phyloP scores from a whole-genome alignment of 1,284 basidiomycete species.

The Polyporus tsugae region DNA sequence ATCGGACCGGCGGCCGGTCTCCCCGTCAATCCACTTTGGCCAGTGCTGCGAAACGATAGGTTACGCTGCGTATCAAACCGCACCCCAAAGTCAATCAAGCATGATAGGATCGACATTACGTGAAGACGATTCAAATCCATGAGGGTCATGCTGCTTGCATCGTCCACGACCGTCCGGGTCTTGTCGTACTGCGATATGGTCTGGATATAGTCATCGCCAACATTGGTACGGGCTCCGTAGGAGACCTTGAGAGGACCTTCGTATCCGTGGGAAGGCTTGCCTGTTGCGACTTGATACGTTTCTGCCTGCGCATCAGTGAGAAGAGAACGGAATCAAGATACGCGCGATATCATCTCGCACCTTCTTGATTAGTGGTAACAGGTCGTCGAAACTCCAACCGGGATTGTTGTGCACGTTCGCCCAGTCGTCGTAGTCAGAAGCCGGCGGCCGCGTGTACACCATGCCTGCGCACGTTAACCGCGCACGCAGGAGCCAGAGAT shows the following conservation, averaged over 20 bases:
- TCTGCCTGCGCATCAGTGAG: neutral
- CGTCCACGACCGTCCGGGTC: conserved; percentile 24
- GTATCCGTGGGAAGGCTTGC: conserved; percentile 28
- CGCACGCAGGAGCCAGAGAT: neutral
- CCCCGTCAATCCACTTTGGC: conserved; percentile 55
- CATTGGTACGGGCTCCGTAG: conserved; percentile 30
- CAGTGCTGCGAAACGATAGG: conserved; percentile 2
- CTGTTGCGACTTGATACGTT: neutral
- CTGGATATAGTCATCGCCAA: conserved; percentile 36
- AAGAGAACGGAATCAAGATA: neutral
- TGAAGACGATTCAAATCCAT: conserved; percentile 35
- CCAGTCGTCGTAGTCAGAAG: conserved; percentile 67
- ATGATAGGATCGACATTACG: conserved; percentile 17
- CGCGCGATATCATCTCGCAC: conserved; percentile 5
- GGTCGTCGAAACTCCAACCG: conserved; percentile 56
- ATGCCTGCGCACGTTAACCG: conserved; percentile 34
- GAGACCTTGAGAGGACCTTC: conserved; percentile 40
- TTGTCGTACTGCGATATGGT: conserved; percentile 29
- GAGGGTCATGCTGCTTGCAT: conserved; percentile 34
- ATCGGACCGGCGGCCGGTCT: conserved; percentile 65
- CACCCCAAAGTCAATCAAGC: neutral
- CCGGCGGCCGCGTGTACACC: conserved; percentile 57
- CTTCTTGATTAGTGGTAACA: conserved; percentile 49
- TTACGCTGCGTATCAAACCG: neutral
- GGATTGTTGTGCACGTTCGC: conserved; percentile 51